Conservation (phyloP, 192 early-diverging fungal species). For the Backusella liffmaniae region DNA sequence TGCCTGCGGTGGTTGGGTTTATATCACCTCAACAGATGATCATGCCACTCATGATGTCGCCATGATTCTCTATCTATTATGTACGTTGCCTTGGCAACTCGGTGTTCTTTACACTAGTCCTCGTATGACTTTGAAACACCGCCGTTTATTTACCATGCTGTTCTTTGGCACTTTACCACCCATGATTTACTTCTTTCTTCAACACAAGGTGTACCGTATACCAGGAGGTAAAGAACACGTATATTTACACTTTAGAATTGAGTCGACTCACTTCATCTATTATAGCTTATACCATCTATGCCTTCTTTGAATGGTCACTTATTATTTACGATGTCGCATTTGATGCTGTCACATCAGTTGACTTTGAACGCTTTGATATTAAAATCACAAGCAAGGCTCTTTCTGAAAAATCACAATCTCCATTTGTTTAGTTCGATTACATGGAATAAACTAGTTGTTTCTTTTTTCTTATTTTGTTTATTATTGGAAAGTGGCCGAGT, state of each 20-base stretch:
- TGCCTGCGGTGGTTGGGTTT: slow-evolving; percentile 84
- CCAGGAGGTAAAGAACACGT: slow-evolving; percentile 50
- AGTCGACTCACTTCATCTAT: not conserved
- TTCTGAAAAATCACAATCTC: not conserved
- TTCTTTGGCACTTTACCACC: slow-evolving; percentile 72
- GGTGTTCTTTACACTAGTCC: slow-evolving; percentile 50
- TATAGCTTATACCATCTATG: slow-evolving; percentile 70
- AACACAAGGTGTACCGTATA: slow-evolving; percentile 74
- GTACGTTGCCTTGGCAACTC: slow-evolving; percentile 70
- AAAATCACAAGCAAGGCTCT: slow-evolving; percentile 2
- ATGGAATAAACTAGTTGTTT: not conserved
- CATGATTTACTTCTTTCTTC: slow-evolving; percentile 74
- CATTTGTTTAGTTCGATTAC: not conserved
- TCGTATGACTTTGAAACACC: slow-evolving; percentile 42
- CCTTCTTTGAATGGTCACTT: slow-evolving; percentile 81
- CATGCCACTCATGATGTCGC: slow-evolving; percentile 74
- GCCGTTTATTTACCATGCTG: slow-evolving; percentile 45
- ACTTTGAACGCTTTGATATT: slow-evolving; percentile 57
- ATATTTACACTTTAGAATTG: too few relatives aligned
- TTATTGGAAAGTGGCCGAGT: not conserved
- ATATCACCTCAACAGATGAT: slow-evolving; percentile 78
- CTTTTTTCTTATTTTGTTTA: not conserved
- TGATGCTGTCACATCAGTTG: slow-evolving; percentile 63
- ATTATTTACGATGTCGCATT: slow-evolving; percentile 74
- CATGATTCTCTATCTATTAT: slow-evolving; percentile 74